A percentile compares a stretch with the other conserved stretches of the same genome.
Evolutionary conservation across 2,329 filamentous ascomycete species (phyloP).

Genomic region (Pyrenophora teres): DNA sequence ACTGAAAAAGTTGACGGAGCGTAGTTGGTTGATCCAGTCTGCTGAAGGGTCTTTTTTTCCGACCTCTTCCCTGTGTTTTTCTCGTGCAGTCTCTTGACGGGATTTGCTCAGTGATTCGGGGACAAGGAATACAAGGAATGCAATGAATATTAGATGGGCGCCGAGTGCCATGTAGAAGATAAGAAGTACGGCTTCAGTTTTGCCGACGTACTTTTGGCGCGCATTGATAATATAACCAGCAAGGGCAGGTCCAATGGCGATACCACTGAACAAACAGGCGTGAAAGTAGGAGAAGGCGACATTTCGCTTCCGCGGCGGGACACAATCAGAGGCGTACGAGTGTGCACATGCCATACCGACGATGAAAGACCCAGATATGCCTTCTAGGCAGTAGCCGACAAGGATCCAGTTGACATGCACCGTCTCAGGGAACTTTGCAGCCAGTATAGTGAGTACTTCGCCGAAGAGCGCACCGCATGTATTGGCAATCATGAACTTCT

Average conservation of each 20-base stretch:
- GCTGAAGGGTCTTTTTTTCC: constrained; percentile 43
- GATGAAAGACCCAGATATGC: constrained; percentile 86
- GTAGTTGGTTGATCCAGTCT: constrained; percentile 52
- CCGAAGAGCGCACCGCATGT: constrained; percentile 74
- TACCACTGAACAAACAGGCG: constrained; percentile 84
- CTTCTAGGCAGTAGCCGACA: constrained; percentile 77
- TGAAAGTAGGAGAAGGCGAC: constrained; percentile 90
- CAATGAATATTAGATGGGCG: constrained; percentile 74
- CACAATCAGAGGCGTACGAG: constrained; percentile 90
- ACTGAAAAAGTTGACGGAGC: constrained; percentile 68
- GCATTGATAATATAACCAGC: constrained; percentile 76
- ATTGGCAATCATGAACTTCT: constrained; percentile 71
- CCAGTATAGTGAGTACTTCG: constrained; percentile 78
- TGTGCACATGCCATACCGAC: constrained; percentile 77
- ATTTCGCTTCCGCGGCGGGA: constrained; percentile 75
- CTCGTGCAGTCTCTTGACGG: constrained; percentile 70
- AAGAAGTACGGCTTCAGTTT: constrained; percentile 74
- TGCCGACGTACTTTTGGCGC: constrained; percentile 42
- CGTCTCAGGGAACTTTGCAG: constrained; percentile 72
- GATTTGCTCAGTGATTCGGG: constrained; percentile 83
- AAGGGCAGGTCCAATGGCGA: constrained; percentile 82
- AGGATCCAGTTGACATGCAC: constrained; percentile 81
- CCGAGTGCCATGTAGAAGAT: constrained; percentile 82
- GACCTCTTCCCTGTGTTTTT: constrained; percentile 62
- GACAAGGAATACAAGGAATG: constrained; percentile 71